A percentile compares a stretch with the other conserved stretches of the same genome.
phyloP scores from a whole-genome alignment of 805 yeast species.

The Brettanomyces anomalus region DNA sequence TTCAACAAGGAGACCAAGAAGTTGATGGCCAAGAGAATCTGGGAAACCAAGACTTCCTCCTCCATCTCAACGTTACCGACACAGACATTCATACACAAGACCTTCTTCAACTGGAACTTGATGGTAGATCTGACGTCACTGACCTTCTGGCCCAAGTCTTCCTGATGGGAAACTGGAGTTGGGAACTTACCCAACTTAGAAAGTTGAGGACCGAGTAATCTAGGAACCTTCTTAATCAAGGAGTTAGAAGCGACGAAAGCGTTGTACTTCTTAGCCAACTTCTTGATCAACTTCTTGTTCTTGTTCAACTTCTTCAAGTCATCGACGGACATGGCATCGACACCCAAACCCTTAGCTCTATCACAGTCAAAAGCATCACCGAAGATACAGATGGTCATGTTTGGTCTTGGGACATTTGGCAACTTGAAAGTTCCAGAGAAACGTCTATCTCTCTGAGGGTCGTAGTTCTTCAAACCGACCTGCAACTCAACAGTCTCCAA shows the following conservation, averaged over 20 bases:
- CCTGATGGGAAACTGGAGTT: constrained; percentile 99
- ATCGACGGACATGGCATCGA: constrained; percentile 99
- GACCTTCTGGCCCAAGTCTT: constrained; percentile 93
- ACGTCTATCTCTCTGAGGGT: constrained; percentile 99
- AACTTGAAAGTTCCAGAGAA: constrained; percentile 99
- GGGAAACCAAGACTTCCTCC: constrained; percentile 92
- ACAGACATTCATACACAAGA: constrained; percentile 98
- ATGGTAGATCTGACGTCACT: constrained; percentile 98
- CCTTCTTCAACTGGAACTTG: constrained; percentile 99
- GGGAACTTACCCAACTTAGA: constrained; percentile 99
- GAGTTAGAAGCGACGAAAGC: constrained; percentile 99
- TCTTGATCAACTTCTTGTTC: constrained; percentile 99
- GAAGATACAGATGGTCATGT: constrained; percentile 99
- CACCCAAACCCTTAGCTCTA: constrained; percentile 99
- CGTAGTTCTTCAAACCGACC: constrained; percentile 99
- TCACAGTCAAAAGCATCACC: constrained; percentile 99
- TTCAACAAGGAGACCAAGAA: constrained; percentile 97
- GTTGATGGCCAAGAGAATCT: constrained; percentile 97
- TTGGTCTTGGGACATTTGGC: constrained; percentile 99
- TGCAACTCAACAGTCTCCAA: constrained; percentile 99
- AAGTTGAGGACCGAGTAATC: constrained; percentile 99
- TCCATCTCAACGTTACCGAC: constrained; percentile 99
- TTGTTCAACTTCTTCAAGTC: constrained; percentile 99
- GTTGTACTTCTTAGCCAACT: constrained; percentile 99
- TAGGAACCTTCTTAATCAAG: constrained; percentile 99